Base-by-base conservation (phyloP, 352 stramenopile genomes). In the Globisporangium irregulare region DNA sequence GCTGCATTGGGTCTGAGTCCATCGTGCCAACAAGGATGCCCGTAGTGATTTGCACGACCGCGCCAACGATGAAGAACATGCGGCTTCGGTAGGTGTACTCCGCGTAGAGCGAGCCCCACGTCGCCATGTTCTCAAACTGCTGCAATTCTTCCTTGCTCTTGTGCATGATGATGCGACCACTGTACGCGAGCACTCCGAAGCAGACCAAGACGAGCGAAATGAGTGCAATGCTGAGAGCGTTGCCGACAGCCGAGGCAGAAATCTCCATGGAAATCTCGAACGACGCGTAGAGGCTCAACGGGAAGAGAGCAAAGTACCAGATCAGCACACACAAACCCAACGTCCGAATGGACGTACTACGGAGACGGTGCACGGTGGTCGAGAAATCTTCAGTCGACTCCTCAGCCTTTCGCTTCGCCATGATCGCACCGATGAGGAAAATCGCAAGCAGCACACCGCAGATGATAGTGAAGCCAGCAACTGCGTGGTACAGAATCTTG, bases 261-360 rank as follows among this genome's bases (percentile, higher is more conserved):
- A 84, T 73, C 69, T 90, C 78, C 84, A 92, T 94, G 18, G 73
- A 81, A 36, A 89, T 90, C 62, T 90, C 85, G 63, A 88, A 91
- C 22, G 80, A 79, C 15, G 75, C 71, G 61, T 90, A 74, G 68
- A 90, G 74, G 56, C 81, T 87, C 32, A 92, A 61, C 24, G 86
- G 86, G 27, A 82, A 90, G 5, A 92, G 63, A 12, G 74, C 66
- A 46, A 91, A 87, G 73, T 82, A 81, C 79, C 81, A 90, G 25
- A 91, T 64, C 41, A 94, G 66, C 46, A 91, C 75, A 32, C 73
- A 81, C 25, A 94, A 64, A 4, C 84, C 81, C 0, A 92, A 79
- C n/a, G 43, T 67, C 7, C 81, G 82, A 25, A 89, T 86, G 18
- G 83, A 91, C 24, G 76, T 69, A 50, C 77, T 91, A 24, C 85